These are phyloP conservation scores for Eucalyptus urophylla DNA, from an alignment of 345 rosid species.

Conservation along the genomic window DNA sequence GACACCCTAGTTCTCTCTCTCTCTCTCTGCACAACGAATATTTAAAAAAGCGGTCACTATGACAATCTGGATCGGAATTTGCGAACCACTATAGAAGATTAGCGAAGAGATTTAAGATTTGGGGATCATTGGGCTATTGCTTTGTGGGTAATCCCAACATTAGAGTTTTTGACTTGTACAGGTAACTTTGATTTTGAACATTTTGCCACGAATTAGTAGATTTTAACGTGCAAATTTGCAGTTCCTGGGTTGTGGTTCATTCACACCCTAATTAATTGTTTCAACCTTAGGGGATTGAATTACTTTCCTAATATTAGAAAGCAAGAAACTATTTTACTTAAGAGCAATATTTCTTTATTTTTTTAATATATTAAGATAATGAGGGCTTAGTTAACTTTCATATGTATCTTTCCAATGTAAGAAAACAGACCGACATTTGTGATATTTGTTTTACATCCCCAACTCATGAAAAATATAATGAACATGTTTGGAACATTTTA, in stretches of 20 bases:
- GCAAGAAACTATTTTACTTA: neutral
- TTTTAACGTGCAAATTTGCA: fast-evolving
- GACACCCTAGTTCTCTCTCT: too few relatives aligned
- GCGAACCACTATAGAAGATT: neutral
- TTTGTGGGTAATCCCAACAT: neutral
- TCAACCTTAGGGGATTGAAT: neutral
- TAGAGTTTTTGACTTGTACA: neutral
- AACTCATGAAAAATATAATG: neutral
- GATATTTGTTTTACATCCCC: neutral
- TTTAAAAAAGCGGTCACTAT: neutral
- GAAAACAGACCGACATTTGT: neutral
- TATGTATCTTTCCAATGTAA: neutral
- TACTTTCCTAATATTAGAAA: neutral
- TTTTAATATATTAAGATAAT: neutral
- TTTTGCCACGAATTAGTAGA: neutral
- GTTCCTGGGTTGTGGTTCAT: neutral
- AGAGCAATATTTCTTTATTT: neutral
- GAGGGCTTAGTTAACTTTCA: neutral
- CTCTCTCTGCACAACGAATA: fast-evolving
- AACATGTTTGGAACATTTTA: fast-evolving
- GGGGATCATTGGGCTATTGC: neutral
- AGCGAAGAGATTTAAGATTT: neutral
- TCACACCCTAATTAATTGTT: neutral
- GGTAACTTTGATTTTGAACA: neutral
- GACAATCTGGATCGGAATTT: neutral